Conservation (phyloP, 306 rosid genomes). For the Citrullus amarus region DNA sequence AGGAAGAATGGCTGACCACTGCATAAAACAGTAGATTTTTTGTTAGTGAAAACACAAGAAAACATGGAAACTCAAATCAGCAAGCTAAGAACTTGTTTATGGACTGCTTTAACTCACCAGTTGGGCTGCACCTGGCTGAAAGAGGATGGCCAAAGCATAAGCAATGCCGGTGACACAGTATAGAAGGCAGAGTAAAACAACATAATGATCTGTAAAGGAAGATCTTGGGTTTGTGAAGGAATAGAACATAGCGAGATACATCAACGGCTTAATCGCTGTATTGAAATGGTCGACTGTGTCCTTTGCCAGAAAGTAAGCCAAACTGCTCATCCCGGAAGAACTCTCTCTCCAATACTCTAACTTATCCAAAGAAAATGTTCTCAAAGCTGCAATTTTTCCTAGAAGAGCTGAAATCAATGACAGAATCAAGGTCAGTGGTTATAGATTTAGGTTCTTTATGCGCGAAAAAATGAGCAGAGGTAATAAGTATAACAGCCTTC, state of each 20-base stretch:
- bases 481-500: neutral
- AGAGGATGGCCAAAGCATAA: slow-evolving; percentile 62
- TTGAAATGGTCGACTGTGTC: slow-evolving; percentile 84
- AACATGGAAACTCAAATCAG: neutral
- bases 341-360: slow-evolving; percentile 85
- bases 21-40: slow-evolving; percentile 18
- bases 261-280: slow-evolving; percentile 67
- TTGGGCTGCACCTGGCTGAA: slow-evolving; percentile 93
- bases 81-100: neutral
- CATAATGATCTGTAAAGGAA: slow-evolving; percentile 62
- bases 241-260: slow-evolving; percentile 90
- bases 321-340: slow-evolving; percentile 86
- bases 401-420: slow-evolving; percentile 70
- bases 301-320: slow-evolving; percentile 93
- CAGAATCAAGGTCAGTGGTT: neutral
- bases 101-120: slow-evolving; percentile 41
- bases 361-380: slow-evolving; percentile 79
- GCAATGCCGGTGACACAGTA: slow-evolving; percentile 96
- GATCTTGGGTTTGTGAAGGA: slow-evolving; percentile 91
- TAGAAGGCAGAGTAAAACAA: slow-evolving; percentile 66
- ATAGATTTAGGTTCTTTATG: neutral
- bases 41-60: slow-evolving; percentile 15
- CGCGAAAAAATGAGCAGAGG: neutral
- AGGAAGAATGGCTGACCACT: slow-evolving; percentile 94
- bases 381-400: slow-evolving; percentile 84